These are phyloP conservation scores for Fraxinus paxiana DNA, from an alignment of 305 asterid genomes.

Conservation along the genomic window DNA sequence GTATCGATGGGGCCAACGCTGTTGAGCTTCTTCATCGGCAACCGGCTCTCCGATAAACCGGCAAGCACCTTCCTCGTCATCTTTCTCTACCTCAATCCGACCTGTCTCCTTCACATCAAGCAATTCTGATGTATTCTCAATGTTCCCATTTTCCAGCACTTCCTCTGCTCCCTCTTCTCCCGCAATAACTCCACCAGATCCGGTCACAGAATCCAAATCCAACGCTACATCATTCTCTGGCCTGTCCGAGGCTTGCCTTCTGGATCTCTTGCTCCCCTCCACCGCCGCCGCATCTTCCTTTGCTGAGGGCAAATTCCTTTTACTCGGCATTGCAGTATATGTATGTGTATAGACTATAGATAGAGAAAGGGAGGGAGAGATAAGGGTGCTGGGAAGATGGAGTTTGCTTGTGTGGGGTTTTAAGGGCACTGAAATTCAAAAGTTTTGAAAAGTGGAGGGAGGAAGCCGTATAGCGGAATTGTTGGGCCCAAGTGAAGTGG, in stretches of 20 bases:
- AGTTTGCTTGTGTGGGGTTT: conserved; percentile 1
- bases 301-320: conserved; percentile 22
- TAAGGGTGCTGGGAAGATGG: neutral
- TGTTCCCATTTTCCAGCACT: neutral
- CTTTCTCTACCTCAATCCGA: conserved; percentile 8
- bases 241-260: neutral
- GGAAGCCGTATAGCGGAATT: conserved; percentile 38
- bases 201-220: neutral
- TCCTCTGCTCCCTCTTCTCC: conserved; percentile 8
- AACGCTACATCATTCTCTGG: neutral
- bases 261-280: neutral
- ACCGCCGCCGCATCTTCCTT: conserved; percentile 3
- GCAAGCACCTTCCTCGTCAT: conserved; percentile 2
- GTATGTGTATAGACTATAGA: neutral
- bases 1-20: conserved; percentile 59
- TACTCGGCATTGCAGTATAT: conserved; percentile 22
- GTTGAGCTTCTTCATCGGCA: conserved; percentile 34
- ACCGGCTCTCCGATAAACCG: conserved; percentile 39
- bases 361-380: neutral
- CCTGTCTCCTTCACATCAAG: neutral
- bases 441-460: conserved; percentile 21
- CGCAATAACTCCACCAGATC: conserved; percentile 2
- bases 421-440: conserved; percentile 17
- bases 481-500: conserved; percentile 7
- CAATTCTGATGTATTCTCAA: neutral